Evolutionary conservation across 331 rosid species (phyloP).

Genomic region (Acacia pycnantha): DNA sequence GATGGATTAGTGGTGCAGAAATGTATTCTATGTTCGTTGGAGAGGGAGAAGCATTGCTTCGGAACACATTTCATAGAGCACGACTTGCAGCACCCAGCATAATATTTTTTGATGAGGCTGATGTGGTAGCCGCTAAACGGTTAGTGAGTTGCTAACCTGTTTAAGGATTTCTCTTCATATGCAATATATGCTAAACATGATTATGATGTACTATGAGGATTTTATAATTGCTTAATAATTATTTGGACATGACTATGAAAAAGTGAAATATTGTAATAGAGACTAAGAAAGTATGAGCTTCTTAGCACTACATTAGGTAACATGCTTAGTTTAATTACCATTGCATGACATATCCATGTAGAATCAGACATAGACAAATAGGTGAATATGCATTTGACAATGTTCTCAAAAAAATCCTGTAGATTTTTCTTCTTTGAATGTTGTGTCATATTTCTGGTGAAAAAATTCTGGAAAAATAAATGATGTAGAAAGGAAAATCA

Average conservation of each 20-base stretch:
- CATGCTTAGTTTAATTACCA: background rate
- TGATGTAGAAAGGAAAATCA: background rate
- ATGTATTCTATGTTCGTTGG: slow-evolving; percentile 94
- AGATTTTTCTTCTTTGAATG: background rate
- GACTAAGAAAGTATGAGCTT: background rate
- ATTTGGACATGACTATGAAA: background rate
- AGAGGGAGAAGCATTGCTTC: slow-evolving; percentile 88
- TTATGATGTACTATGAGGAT: background rate
- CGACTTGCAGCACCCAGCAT: slow-evolving; percentile 91
- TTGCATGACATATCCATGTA: background rate
- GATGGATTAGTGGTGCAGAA: slow-evolving; percentile 84
- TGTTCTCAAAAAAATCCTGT: background rate
- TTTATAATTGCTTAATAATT: background rate
- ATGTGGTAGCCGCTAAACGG: slow-evolving; percentile 88
- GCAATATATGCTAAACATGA: background rate
- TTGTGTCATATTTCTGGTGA: background rate
- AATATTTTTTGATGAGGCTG: slow-evolving; percentile 91
- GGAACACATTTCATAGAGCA: slow-evolving; percentile 83
- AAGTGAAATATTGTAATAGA: background rate
- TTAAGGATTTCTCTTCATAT: background rate
- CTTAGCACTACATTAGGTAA: background rate
- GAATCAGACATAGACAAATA: background rate
- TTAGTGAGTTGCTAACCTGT: slow-evolving; percentile 36
- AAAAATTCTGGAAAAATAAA: background rate
- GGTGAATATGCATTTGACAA: background rate